Evolutionary conservation across 208 protist species (phyloP), one percentile per base, ranked within the genome.

Genomic region (Leishmania turanica): DNA sequence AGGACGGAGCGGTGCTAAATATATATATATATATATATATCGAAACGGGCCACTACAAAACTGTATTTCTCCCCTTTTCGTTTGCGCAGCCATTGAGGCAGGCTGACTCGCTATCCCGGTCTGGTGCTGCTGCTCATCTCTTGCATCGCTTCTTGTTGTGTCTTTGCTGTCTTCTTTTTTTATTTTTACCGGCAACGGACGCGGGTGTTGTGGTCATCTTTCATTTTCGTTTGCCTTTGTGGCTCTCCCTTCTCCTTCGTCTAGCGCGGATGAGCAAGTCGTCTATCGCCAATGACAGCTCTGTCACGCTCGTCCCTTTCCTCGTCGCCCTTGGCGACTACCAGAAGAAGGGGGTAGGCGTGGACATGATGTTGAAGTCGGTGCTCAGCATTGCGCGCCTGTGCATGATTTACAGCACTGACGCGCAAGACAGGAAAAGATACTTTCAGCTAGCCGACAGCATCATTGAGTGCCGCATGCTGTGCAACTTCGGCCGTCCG

Each of bases 381-480:
- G 72, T 93, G 27, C 83, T 96, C 15, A 92, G 90, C 58, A 68
- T 96, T 7, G 56, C 88, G 31, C 92, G 95, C 2, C 65, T 98
- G 54, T 84, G 80, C 51, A 90, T 89, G 84, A 64, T 96, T 5
- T 90, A 96, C 75, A 89, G 82, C 79, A 68, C 24, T 31, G 69
- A 86, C 11, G 73, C 78, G 27, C 81, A 65, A 49, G 84, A 81
- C 31, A 76, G 81, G 45, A 80, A 88, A 54, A 83, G 75, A 68
- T 96, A 86, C 77, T 82, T 87, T 42, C 58, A 79, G 7, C 53
- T 98, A 27, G 86, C 90, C 21, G 85, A 90, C 71, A 78, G 84
- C 56, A 95, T 98, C 56, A 89, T 98, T 54, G 93, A 98, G 79
- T 95, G 90, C 79, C 91, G 95, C 17, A 98, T 98, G 95, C 87